These are phyloP conservation scores for Geotrichum aggregatum DNA, from an alignment of 1,139 yeast species.

Conservation along the genomic window DNA sequence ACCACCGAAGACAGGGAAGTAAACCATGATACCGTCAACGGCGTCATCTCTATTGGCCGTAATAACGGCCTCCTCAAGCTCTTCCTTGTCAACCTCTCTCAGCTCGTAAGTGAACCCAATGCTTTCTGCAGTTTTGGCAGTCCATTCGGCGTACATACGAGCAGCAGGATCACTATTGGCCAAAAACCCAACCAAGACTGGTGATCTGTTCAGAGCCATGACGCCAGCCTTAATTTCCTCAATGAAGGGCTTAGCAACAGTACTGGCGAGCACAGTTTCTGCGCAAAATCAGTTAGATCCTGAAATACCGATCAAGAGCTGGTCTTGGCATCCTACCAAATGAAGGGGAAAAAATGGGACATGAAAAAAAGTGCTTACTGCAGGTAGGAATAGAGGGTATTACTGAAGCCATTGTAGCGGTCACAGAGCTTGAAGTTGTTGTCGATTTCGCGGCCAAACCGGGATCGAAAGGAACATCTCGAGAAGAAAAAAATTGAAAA, in stretches of 20 bases:
- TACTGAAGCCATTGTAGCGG: constrained; percentile 2
- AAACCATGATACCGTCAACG: constrained; percentile 94
- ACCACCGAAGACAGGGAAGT: constrained; percentile 94
- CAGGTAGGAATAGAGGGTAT: constrained; percentile 15
- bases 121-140: constrained; percentile 81
- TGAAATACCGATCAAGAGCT: no score
- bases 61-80: constrained; percentile 75
- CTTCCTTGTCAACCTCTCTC: constrained; percentile 69
- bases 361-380: constrained; percentile 9
- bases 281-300: neutral
- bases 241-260: constrained; percentile 75
- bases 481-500: neutral
- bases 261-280: constrained; percentile 83
- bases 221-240: constrained; percentile 68
- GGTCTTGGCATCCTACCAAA: no score
- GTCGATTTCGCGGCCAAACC: constrained; percentile 3
- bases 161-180: constrained; percentile 97
- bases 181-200: constrained; percentile 80
- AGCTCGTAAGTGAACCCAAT: constrained; percentile 83
- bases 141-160: constrained; percentile 91
- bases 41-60: constrained; percentile 72
- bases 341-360: no score
- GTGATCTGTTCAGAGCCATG: constrained; percentile 48
- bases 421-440: neutral
- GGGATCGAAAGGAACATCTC: neutral